Evolutionary conservation across 2,329 filamentous ascomycete species (phyloP).

Genomic region (Fusarium globosum): DNA sequence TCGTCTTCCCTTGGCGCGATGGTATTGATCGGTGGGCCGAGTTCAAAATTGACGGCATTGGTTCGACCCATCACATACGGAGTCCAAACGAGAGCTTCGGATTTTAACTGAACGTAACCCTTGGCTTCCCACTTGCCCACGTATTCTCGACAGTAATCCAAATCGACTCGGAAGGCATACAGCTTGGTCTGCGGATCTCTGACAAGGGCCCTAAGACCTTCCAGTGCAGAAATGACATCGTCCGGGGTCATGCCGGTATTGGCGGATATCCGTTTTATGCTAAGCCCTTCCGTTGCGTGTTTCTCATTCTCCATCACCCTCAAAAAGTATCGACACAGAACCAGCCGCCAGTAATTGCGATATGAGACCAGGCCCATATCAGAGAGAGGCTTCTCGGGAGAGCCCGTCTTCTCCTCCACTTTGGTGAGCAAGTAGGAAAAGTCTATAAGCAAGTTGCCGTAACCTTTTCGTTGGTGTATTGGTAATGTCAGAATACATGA

Average conservation of each 20-base stretch:
- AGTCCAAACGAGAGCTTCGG: conserved; percentile 88
- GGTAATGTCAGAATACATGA: conserved; percentile 96
- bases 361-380: conserved; percentile 99
- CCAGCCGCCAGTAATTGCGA: conserved; percentile 93
- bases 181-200: conserved; percentile 87
- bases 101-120: conserved; percentile 85
- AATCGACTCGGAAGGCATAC: conserved; percentile 90
- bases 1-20: conserved; percentile 88
- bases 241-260: conserved; percentile 96
- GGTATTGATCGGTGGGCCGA: conserved; percentile 82
- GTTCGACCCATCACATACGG: conserved; percentile 95
- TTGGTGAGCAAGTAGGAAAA: conserved; percentile 97
- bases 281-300: conserved; percentile 62
- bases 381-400: conserved; percentile 95
- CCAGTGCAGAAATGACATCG: conserved; percentile 93
- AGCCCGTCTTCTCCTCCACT: conserved; percentile 92
- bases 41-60: conserved; percentile 84
- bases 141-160: conserved; percentile 86
- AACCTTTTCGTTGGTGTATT: conserved; percentile 96
- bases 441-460: conserved; percentile 95
- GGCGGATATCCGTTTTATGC: conserved; percentile 78
- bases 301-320: conserved; percentile 52
- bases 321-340: conserved; percentile 86
- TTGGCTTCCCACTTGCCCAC: conserved; percentile 91
- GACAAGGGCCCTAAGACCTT: conserved; percentile 88